Conservation (phyloP, 1,139 yeast genomes). For the Yamadazyma oceani region DNA sequence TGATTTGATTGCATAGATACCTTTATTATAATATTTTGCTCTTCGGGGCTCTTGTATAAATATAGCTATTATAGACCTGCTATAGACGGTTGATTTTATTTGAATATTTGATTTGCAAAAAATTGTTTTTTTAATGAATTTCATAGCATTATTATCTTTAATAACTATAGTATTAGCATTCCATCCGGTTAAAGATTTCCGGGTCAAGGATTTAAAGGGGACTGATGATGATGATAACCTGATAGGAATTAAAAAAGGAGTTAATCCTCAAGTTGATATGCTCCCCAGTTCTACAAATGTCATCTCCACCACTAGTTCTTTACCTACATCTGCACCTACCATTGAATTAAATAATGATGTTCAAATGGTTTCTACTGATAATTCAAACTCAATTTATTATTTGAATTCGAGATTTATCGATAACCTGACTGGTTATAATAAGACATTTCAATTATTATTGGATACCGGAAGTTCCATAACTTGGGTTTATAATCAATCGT, state of each 20-base stretch:
- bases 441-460: conserved; percentile 50
- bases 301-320: conserved; percentile 14
- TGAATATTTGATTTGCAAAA: no score
- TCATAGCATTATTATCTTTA: not conserved
- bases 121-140: not conserved
- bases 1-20: no score
- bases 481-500: conserved; percentile 60
- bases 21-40: no score
- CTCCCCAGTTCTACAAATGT: conserved; percentile 10
- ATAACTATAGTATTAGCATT: conserved; percentile 12
- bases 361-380: conserved; percentile 28
- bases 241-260: not conserved
- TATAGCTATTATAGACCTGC: no score
- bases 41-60: no score
- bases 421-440: conserved; percentile 27
- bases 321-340: conserved; percentile 21
- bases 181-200: conserved; percentile 21
- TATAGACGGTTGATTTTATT: no score
- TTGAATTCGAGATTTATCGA: conserved; percentile 21
- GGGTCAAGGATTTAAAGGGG: conserved; percentile 17
- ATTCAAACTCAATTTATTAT: conserved; percentile 27
- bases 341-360: conserved; percentile 19
- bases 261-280: conserved; percentile 3
- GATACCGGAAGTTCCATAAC: conserved; percentile 69
- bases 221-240: not conserved